Percentiles rank a stretch among this genome's conserved stretches.
Evolutionary conservation across 805 yeast genomes (phyloP).

Genomic region (Myxozyma vanderwaltii): DNA sequence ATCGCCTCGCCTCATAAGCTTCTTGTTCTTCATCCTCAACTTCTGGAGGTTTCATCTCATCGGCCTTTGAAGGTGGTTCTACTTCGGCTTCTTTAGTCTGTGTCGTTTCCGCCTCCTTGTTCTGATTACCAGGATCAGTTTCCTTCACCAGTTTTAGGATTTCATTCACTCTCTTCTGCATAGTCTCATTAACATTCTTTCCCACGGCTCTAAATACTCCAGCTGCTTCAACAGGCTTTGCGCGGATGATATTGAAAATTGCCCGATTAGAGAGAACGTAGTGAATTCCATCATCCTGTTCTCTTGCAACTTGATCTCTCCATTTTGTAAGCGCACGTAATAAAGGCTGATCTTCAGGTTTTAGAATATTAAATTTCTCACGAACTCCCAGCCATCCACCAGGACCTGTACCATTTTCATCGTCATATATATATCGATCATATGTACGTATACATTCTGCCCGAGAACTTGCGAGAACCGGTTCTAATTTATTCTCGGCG

Average conservation of each 20-base stretch:
- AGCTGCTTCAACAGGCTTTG: slow-evolving; percentile 59
- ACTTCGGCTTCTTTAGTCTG: not conserved
- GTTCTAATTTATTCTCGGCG: slow-evolving; percentile 41
- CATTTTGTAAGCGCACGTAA: slow-evolving; percentile 69
- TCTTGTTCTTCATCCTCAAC: not conserved
- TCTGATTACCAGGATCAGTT: not conserved
- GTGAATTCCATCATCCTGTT: slow-evolving; percentile 79
- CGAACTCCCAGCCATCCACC: slow-evolving; percentile 71
- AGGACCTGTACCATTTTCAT: slow-evolving; percentile 28
- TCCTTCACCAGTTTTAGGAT: slow-evolving; percentile 5
- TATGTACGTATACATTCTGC: slow-evolving; percentile 78
- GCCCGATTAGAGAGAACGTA: slow-evolving; percentile 82
- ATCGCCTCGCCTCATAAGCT: slow-evolving; percentile 4
- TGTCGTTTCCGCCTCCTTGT: not conserved
- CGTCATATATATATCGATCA: slow-evolving; percentile 71
- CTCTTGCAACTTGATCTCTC: slow-evolving; percentile 79
- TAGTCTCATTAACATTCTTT: slow-evolving; percentile 31
- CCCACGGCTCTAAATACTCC: slow-evolving; percentile 55
- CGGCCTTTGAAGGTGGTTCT: not conserved
- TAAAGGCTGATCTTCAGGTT: slow-evolving; percentile 51
- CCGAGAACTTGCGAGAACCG: slow-evolving; percentile 73
- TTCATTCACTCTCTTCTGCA: slow-evolving; percentile 10
- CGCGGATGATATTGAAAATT: slow-evolving; percentile 60
- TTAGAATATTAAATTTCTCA: slow-evolving; percentile 64
- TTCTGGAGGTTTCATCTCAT: not conserved